Base-by-base conservation (phyloP, 2,329 filamentous ascomycete species). In the Dissoconium aciculare region DNA sequence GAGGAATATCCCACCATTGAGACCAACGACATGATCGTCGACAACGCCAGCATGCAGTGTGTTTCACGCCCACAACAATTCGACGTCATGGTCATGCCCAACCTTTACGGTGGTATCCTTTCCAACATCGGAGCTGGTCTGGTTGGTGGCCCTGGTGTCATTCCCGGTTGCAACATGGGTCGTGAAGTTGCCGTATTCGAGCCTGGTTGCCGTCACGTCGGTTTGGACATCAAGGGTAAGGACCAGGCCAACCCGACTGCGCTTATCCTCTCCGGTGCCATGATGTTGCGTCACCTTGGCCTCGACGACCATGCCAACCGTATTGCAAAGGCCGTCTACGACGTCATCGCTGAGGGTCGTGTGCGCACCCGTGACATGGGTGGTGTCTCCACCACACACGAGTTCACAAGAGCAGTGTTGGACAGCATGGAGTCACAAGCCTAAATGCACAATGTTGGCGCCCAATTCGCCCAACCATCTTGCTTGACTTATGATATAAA, bases 61-160 rank as follows among this genome's bases (percentile, higher is more conserved):
- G 89, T 98, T 48, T 85, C 82, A 46, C 72, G 74, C 46, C 89
- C 89, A 40, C 89, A 95, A 66, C 89, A 98, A 64, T 98, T 98
- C 57, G 89, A 98, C 59, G 89, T 98, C 51, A 82, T 98, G 78
- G 89, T 98, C 60, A 95, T 95, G 85, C 89, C 89, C 53, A 98
- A 98, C 70, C 67, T 95, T 55, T 95, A 95, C 72, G 87, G 87
- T 61, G 85, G 87, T 58, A 98, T 98, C 53, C 70, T 98, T 45
- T 95, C 89, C 67, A 98, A 98, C 73, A 91, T 98, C 53, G 87
- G 85, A 47, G 87, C 89, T 51, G 89, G 87, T 42, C 80, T 98
- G 23, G 89, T 98, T 47, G 89, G 89, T 57, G 89, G 89, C 31
- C 87, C 89, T 32, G 89, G 89, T 62, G 82, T 98, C 46, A 89